Base-by-base conservation (phyloP, 2,329 filamentous ascomycete species). In the Dothistroma pini region DNA sequence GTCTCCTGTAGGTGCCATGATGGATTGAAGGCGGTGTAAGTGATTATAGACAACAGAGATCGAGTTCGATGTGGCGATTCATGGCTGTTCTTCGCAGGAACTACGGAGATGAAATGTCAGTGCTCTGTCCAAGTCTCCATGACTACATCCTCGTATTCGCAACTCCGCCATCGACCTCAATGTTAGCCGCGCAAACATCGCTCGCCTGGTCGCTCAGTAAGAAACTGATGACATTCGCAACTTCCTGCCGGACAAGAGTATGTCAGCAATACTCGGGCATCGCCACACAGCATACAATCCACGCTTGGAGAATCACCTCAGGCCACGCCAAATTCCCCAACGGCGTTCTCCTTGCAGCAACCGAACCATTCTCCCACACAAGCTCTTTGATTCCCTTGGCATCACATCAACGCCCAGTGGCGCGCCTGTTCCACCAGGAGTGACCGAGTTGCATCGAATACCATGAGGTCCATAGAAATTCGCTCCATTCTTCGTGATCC, bases 371-470 rank as follows among this genome's bases (percentile, higher is more conserved):
- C 21, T 55, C 44, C 21, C 19, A 41, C 11, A 56, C 9, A 31
- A 50, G 12, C 8, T 56, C 35, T 14, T 41, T 38, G 2, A 49
- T 48, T 4, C 25, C 29, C 7, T 38, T 19, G 38, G 48, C 47
- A 57, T 57, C 11, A 12, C 35, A 34, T 25, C 31, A 6, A 52
- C 48, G 12, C 29, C 38, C 32, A 61, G 21, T 4, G 49, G 38
- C 2, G 59, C 54, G 19, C 47, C 49, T 1, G 54, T 57, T n/a
- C 35, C 49, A 19, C 67, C 68, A 1, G 69, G 68, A 59, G 68
- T 66, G 12, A 71, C 59, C 29, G 63, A 65, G 44, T 71, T 70
- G 2, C 69, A 64, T 7, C 67, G 34, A 21, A 71, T 63, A n/a
- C 63, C 63, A 53, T 66, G 48, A 5, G 56, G 57, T 21, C 68